A percentile compares a stretch with the other conserved stretches of the same genome.
These are phyloP conservation scores for Plasmodium malariae DNA, from an alignment of 169 alveolate genomes.

Conservation along the genomic window DNA sequence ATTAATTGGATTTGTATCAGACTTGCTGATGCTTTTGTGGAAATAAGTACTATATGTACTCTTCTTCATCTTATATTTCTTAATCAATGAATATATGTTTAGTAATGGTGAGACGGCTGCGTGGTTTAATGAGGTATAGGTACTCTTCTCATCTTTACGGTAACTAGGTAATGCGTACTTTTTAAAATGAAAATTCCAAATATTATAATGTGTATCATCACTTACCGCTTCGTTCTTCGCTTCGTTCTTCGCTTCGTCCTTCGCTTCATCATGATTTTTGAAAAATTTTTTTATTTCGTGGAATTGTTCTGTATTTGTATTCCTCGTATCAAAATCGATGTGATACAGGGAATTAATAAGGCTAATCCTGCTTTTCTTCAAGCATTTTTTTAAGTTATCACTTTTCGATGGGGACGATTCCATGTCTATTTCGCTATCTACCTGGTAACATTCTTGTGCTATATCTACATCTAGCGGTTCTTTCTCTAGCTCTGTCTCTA, in stretches of 20 bases:
- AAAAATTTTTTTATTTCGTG: background rate
- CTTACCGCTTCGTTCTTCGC: background rate
- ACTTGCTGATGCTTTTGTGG: background rate
- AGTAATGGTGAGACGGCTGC: slow-evolving; percentile 28
- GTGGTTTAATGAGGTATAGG: background rate
- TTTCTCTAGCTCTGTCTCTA: background rate
- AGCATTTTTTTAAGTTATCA: background rate
- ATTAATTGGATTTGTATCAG: background rate
- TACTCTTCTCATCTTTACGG: background rate
- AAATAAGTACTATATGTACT: background rate
- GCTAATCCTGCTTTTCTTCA: background rate
- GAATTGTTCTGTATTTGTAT: slow-evolving; percentile 2
- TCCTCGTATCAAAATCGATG: background rate
- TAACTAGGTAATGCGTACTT: background rate
- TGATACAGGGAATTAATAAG: background rate
- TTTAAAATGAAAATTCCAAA: slow-evolving; percentile 26
- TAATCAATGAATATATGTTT: slow-evolving; percentile 37
- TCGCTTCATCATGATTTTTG: background rate
- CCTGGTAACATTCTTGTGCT: background rate
- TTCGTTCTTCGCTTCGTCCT: background rate
- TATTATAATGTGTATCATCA: slow-evolving; percentile 17
- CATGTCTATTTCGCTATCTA: background rate
- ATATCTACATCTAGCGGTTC: background rate
- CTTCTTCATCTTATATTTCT: slow-evolving; percentile 45
- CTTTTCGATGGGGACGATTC: background rate